A percentile compares a stretch with the other conserved stretches of the same genome.
Conservation (phyloP, 2,329 filamentous ascomycete species). For the Metarhizium sp. region DNA sequence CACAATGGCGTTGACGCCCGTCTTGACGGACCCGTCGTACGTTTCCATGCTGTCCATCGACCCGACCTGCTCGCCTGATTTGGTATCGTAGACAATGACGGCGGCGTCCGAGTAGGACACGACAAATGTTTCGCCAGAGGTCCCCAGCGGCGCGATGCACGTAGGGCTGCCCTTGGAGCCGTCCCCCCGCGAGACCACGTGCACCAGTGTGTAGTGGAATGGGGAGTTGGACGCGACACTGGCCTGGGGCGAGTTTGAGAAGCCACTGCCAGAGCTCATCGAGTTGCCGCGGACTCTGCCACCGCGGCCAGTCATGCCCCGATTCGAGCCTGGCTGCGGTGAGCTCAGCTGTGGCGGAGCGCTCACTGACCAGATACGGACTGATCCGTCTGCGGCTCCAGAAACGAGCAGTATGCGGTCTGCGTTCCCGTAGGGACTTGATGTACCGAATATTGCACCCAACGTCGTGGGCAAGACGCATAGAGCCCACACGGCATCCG, state of each 20-base stretch:
- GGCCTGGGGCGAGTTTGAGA: slow-evolving; percentile 82
- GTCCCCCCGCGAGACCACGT: slow-evolving; percentile 68
- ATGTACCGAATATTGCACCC: slow-evolving; percentile 69
- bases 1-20: slow-evolving; percentile 84
- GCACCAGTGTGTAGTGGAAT: slow-evolving; percentile 80
- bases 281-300: slow-evolving; percentile 82
- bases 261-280: slow-evolving; percentile 88
- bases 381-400: slow-evolving; percentile 80
- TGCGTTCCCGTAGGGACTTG: slow-evolving; percentile 64
- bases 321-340: slow-evolving; percentile 57
- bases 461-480: slow-evolving; percentile 83
- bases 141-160: slow-evolving; percentile 81
- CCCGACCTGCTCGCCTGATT: slow-evolving; percentile 83
- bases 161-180: slow-evolving; percentile 67
- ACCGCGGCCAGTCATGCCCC: slow-evolving; percentile 48
- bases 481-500: slow-evolving; percentile 90
- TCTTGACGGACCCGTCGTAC: slow-evolving; percentile 71
- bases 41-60: slow-evolving; percentile 92
- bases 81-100: slow-evolving; percentile 85
- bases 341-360: slow-evolving; percentile 79
- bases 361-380: slow-evolving; percentile 92
- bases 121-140: slow-evolving; percentile 78
- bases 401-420: slow-evolving; percentile 88
- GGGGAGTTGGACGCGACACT: slow-evolving; percentile 76
- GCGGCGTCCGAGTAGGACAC: slow-evolving; percentile 87